Conservation (phyloP, 1,139 yeast species). For the Blastobotrys proliferans region DNA sequence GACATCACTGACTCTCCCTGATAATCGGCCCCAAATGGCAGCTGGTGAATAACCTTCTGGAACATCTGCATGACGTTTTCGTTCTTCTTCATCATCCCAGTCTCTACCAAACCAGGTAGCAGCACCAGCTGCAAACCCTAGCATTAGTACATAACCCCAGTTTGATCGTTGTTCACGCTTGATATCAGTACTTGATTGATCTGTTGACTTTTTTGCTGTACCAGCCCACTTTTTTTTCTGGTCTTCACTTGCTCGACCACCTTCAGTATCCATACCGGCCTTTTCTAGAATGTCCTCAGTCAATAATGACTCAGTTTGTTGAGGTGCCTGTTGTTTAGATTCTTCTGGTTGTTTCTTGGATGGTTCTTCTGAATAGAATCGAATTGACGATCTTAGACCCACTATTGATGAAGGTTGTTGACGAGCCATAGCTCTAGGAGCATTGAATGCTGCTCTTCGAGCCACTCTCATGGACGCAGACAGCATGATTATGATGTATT, state of each 20-base stretch:
- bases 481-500: constrained; percentile 2
- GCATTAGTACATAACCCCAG: constrained; percentile 40
- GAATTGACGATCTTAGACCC: neutral
- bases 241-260: constrained; percentile 19
- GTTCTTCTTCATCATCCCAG: constrained; percentile 78
- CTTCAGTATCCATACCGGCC: constrained; percentile 63
- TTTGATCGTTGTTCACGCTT: constrained; percentile 44
- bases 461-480: constrained; percentile 5
- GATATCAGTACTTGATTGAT: constrained; percentile 64
- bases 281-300: constrained; percentile 77
- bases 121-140: constrained; percentile 61
- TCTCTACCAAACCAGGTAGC: constrained; percentile 75
- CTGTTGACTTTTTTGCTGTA: constrained; percentile 37
- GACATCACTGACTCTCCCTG: constrained; percentile 66
- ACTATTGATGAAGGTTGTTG: neutral
- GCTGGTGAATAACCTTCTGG: constrained; percentile 67
- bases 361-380: constrained; percentile 1
- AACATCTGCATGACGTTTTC: constrained; percentile 47
- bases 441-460: neutral
- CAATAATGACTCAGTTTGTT: constrained; percentile 50
- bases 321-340: constrained; percentile 12
- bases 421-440: neutral
- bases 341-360: constrained; percentile 6
- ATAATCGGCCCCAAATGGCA: constrained; percentile 49
- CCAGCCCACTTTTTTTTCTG: constrained; percentile 34